Base-by-base conservation (phyloP, 2,329 filamentous ascomycete species). In the Cladosporium halotolerans region DNA sequence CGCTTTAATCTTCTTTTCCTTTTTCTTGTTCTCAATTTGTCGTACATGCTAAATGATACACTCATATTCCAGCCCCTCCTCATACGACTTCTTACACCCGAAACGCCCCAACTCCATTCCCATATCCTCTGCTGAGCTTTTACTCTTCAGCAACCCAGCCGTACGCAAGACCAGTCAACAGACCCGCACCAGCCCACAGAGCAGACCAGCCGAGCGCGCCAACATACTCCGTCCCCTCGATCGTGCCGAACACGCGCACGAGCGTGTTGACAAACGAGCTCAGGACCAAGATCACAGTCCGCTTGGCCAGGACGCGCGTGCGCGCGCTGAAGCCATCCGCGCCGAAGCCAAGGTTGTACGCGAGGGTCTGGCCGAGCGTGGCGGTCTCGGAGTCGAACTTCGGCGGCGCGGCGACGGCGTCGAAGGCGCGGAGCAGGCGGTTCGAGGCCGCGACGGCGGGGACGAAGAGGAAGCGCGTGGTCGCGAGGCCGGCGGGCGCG, bases 401-500 rank as follows among this genome's bases (percentile, higher is more conserved):
- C 59, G 76, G 71, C 50, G 44, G 31, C 10, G 31, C 40, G 38
- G 52, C 44, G 45, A 54, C 19, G 41, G 52, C 18, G 23, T 54
- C 52, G 23, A 54, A 40, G 7, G 45, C 31, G 39, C 45, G 43
- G 6, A 54, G 52, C 9, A 54, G 44, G 19, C 42, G 42, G 52
- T 54, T 54, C 13, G 52, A 54, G 38, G 52, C 45, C 4, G 45
- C 39, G 38, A 54, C 45, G 33, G 82, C 79, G 2, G 85, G 83
- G 38, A 82, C 80, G 68, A 96, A 95, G 60, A 96, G 81, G 67
- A 95, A 92, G 43, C 80, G 79, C 57, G 83, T 83, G 4, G 85
- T 83, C 0, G 88, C 86, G 57, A 82, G 75, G 2, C 90, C 91
- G 14, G 88, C 77, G 1, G 85, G 83, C 3, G 89, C 70, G 45